Evolutionary conservation across 192 early-diverging fungal species (phyloP).

Genomic region (Coemansia sp.): DNA sequence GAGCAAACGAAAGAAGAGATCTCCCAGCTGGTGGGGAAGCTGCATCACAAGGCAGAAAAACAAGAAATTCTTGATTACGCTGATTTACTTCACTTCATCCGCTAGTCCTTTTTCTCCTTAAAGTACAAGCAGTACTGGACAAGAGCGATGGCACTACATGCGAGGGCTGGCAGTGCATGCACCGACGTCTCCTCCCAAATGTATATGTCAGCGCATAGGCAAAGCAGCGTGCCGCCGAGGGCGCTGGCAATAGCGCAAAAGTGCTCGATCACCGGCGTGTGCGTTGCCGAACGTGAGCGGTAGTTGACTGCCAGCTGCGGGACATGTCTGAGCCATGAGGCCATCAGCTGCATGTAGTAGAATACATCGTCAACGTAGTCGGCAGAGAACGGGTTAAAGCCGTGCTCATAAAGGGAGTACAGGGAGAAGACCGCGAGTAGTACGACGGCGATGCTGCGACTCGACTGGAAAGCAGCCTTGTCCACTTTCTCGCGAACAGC

Average conservation of each 20-base stretch:
- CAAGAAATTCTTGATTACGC: no score
- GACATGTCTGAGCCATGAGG: neutral
- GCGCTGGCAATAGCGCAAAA: neutral
- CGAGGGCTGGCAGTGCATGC: neutral
- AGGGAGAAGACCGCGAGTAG: neutral
- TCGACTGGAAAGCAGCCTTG: neutral
- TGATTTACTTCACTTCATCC: no score
- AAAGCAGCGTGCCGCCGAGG: neutral
- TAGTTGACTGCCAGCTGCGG: conserved; percentile 20
- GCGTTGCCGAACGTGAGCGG: conserved; percentile 8
- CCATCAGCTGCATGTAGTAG: neutral
- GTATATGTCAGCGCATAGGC: neutral
- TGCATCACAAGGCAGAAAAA: no score
- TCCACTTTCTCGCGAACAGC: conserved; percentile 1
- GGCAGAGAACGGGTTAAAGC: conserved; percentile 5
- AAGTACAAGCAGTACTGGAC: conserved; percentile 15
- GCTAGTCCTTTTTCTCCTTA: conserved; percentile 15
- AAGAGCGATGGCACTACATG: conserved; percentile 6
- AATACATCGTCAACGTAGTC: conserved; percentile 6
- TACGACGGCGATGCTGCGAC: neutral
- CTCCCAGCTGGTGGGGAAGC: no score
- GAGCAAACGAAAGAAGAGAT: no score
- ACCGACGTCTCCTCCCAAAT: neutral
- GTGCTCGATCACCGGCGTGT: conserved; percentile 4
- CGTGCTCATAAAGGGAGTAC: neutral